Base-by-base conservation (phyloP, 1,139 yeast species). In the Pichia inconspicua region DNA sequence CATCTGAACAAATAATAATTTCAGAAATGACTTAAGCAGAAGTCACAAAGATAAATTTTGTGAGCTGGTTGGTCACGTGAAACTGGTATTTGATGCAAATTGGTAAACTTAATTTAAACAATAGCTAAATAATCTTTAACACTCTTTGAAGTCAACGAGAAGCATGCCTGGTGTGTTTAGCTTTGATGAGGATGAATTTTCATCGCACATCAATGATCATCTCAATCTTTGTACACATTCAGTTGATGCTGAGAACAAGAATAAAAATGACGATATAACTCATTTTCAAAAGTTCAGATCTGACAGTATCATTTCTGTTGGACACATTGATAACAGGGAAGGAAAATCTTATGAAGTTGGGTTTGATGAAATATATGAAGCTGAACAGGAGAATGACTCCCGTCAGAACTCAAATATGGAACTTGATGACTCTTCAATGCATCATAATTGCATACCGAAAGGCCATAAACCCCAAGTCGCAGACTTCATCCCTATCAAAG, bases 401-500 rank as follows among this genome's bases (percentile, higher is more conserved):
- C 51, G 58, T 36, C 53, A 53, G 40, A 51, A 49, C 22, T 54
- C 56, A 12, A 48, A 42, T 40, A 15, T 42, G 5, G 10, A n/a
- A 7, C n/a, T 2, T 37, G 48, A 27, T 5, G 25, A 25, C 14
- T 11, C 5, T 15, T 19, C 12, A 12, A 8, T 15, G 3, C 22
- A 35, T 15, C n/a, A 14, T 4, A 34, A 5, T 6, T 8, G 11
- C 22, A 15, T 22, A 34, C 5, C 3, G n/a, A 30, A 30, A 30
- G 34, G 12, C 10, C 14, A 15, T 4, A 61, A 59, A 51, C 75
- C 77, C 4, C 64, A 63, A 19, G 63, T 74, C 17, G 61, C 72
- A 4, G 96, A 89, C 63, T 89, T 90, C 58, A 84, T 80, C 56
- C 85, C 87, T 2, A 69, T 89, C n/a, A 84, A 81, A 62, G 95